Percentiles rank a stretch among this genome's conserved stretches.
These are phyloP conservation scores for Podila epigama DNA, from an alignment of 192 early-diverging fungal genomes.

Conservation along the genomic window DNA sequence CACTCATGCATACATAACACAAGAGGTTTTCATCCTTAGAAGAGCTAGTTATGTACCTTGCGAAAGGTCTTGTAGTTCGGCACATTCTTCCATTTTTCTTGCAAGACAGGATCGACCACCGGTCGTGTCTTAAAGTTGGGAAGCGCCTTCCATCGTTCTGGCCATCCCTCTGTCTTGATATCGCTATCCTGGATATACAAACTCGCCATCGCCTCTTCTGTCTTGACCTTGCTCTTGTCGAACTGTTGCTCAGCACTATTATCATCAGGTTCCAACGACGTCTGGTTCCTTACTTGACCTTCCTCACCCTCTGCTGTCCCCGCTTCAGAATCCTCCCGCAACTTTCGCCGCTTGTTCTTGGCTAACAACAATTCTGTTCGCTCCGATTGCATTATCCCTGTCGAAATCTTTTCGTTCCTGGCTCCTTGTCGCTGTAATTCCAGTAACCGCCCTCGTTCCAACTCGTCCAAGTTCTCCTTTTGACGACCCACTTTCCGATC, in stretches of 20 bases:
- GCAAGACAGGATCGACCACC: not conserved
- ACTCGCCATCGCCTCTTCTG: not conserved
- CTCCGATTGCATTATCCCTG: slow-evolving; percentile 34
- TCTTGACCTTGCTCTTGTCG: not conserved
- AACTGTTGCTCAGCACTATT: not conserved
- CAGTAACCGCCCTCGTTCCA: slow-evolving; percentile 4
- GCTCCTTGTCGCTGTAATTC: not conserved
- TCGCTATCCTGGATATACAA: slow-evolving; percentile 12
- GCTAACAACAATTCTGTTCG: slow-evolving; percentile 3
- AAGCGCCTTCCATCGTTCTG: slow-evolving; percentile 32
- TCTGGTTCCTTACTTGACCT: too few species aligned
- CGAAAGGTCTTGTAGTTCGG: slow-evolving; percentile 45
- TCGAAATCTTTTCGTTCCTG: not conserved
- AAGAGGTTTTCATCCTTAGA: too few species aligned
- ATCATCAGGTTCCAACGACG: too few species aligned
- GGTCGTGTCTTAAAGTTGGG: slow-evolving; percentile 27
- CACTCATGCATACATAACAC: not conserved
- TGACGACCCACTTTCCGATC: slow-evolving; percentile 33
- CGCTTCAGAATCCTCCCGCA: not conserved
- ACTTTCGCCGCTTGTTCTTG: slow-evolving; percentile 26
- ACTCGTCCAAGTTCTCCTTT: slow-evolving; percentile 25
- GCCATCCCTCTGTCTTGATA: slow-evolving; percentile 28
- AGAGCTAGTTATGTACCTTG: too few species aligned
- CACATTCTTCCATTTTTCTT: slow-evolving; percentile 34
- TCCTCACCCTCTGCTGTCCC: not conserved